A percentile compares a stretch with the other conserved stretches of the same genome.
These are phyloP conservation scores for Rhizoctonia solani DNA, from an alignment of 1,284 basidiomycete genomes.

Conservation along the genomic window DNA sequence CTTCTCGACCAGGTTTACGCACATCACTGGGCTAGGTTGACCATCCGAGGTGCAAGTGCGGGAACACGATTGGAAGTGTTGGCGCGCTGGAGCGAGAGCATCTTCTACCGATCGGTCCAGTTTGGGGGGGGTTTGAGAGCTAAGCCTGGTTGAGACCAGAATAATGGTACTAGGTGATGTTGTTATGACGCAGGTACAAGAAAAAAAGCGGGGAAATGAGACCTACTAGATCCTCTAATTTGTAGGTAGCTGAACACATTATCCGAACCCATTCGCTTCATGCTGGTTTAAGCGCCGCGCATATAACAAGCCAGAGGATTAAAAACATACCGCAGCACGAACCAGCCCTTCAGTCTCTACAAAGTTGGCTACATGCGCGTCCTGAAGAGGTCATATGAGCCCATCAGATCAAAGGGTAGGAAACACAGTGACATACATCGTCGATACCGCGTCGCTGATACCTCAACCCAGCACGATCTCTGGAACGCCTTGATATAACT, in stretches of 20 bases:
- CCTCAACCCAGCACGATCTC: constrained; percentile 55
- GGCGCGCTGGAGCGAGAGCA: background rate
- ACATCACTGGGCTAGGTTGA: constrained; percentile 43
- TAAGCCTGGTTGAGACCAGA: constrained; percentile 84
- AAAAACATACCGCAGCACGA: constrained; percentile 64
- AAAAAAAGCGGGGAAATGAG: background rate
- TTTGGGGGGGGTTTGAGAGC: constrained; percentile 87
- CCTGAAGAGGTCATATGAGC: constrained; percentile 6
- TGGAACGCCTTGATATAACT: constrained; percentile 53
- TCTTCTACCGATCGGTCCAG: constrained; percentile 64
- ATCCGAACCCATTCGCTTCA: constrained; percentile 55
- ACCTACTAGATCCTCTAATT: constrained; percentile 82
- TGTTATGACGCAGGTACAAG: background rate
- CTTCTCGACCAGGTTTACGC: constrained; percentile 87
- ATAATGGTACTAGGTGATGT: constrained; percentile 69
- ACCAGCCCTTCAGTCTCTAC: constrained; percentile 67
- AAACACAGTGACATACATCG: constrained; percentile 39
- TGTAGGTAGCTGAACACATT: constrained; percentile 90
- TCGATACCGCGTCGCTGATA: constrained; percentile 58
- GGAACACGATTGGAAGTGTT: constrained; percentile 24
- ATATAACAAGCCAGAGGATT: background rate
- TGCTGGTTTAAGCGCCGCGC: background rate
- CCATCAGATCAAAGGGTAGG: too few relatives aligned
- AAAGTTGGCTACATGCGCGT: constrained; percentile 57
- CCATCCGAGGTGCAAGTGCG: constrained; percentile 54